Evolutionary conservation across 768 basidiomycete species (phyloP).

Genomic region (Boletus coccyginus): DNA sequence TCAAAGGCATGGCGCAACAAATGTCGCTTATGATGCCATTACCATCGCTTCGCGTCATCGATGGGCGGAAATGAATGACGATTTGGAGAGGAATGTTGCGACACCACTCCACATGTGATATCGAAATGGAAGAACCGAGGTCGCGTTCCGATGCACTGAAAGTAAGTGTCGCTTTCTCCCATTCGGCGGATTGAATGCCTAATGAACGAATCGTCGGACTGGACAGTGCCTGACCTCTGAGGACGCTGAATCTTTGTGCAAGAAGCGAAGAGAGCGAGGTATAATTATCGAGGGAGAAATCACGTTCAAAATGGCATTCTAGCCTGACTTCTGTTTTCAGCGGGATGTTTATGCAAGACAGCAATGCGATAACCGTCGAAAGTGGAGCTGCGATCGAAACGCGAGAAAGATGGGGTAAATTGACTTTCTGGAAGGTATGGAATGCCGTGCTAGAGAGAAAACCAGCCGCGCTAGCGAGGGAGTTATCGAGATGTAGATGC

Average conservation of each 20-base stretch:
- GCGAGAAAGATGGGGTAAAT: slow-evolving; percentile 7
- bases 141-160: too few species aligned
- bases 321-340: neutral
- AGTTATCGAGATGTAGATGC: slow-evolving; percentile 31
- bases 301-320: neutral
- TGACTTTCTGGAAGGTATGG: neutral
- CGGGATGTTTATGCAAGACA: slow-evolving; percentile 8
- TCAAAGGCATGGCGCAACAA: too few species aligned
- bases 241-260: neutral
- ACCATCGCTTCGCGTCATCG: too few species aligned
- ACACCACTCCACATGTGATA: too few species aligned
- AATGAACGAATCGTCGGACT: too few species aligned
- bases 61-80: too few species aligned
- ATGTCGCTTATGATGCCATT: too few species aligned
- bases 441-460: neutral
- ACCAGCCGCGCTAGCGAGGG: slow-evolving; percentile 17
- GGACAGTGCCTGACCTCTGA: too few species aligned
- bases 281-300: neutral
- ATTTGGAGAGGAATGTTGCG: too few species aligned
- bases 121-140: neutral
- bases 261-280: neutral
- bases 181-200: too few species aligned
- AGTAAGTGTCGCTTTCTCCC: too few species aligned
- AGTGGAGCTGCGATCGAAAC: slow-evolving; percentile 4
- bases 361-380: slow-evolving; percentile 2